A percentile compares a stretch with the other conserved stretches of the same genome.
phyloP scores from a whole-genome alignment of 2,329 filamentous ascomycete species.

The Bipolaris bicolor region DNA sequence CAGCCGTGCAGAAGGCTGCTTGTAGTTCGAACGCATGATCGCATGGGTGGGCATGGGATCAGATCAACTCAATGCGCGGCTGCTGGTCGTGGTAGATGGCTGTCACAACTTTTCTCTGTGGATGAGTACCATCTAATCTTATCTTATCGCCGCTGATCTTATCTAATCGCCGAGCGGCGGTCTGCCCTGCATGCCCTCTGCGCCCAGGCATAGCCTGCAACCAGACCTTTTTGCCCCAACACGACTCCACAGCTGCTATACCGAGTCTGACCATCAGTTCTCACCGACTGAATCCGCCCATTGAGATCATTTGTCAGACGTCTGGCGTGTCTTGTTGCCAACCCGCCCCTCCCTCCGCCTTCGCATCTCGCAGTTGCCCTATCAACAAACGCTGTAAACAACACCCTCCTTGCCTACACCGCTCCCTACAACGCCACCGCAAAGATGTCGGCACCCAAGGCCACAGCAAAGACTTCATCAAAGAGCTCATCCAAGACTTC shows the following conservation, averaged over 20 bases:
- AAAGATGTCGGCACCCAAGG: conserved; percentile 42
- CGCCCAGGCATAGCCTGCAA: conserved; percentile 21
- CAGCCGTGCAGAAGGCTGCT: conserved; percentile 50
- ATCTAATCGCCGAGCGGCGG: conserved; percentile 29
- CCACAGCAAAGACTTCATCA: conserved; percentile 30
- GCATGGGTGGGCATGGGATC: conserved; percentile 53
- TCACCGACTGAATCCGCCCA: neutral
- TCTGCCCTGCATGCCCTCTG: conserved; percentile 13
- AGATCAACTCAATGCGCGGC: conserved; percentile 11
- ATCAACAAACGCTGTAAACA: conserved; percentile 43
- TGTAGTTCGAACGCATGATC: conserved; percentile 56
- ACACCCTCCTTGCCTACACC: conserved; percentile 9
- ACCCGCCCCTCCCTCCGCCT: neutral
- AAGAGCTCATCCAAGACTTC: conserved; percentile 33
- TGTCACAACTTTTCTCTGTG: conserved; percentile 14
- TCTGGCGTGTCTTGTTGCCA: neutral
- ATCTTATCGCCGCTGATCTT: conserved; percentile 20
- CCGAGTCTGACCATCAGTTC: conserved; percentile 3
- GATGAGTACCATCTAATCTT: conserved; percentile 12
- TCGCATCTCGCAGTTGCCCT: conserved; percentile 30
- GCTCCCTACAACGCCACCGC: conserved; percentile 5
- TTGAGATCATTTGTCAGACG: neutral
- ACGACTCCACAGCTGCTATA: conserved; percentile 7
- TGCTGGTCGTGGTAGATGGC: conserved; percentile 8
- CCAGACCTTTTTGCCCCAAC: conserved; percentile 9